Base-by-base conservation (phyloP, 2,329 filamentous ascomycete species). In the Sclerotinia nivalis region DNA sequence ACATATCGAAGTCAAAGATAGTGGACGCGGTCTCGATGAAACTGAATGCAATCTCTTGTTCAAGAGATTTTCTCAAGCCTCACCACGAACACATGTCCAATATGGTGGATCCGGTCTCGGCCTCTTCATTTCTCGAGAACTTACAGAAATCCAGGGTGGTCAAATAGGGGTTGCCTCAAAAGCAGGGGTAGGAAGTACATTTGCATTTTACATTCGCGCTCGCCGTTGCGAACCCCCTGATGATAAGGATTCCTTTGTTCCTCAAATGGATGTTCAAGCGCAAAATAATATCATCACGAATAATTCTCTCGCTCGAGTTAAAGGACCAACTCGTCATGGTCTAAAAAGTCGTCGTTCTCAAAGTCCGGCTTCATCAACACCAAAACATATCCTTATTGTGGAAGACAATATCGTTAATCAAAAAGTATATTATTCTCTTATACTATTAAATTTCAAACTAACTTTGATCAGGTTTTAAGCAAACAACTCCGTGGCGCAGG, bases 81-180 rank as follows among this genome's bases (percentile, higher is more conserved):
- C 88, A 31, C 89, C 91, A 1, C 87, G 88, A 64, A 93, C 91
- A 0, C 91, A 93, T 73, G 88, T 93, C 22, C 88, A 92, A 74
- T 93, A 95, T 73, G 92, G 92, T 31, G 92, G 92, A 0, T 92
- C 89, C 0, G 92, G 92, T 0, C 84, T 96, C 1, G 92, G 92
- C 0, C 82, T 95, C 0, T 95, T 93, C 78, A 94, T 95, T 73
- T 92, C 89, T 50, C 86, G 91, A 34, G 87, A 92, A 68, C 83
- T 96, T n/a, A 92, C 91, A 0, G 92, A 95, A 77, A 82, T 95
- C 15, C 91, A 94, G 77, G 91, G 91, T 28, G 92, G 92, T 5
- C 89, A 92, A 71, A 93, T 96, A 60, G 92, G 91, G 2, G 89
- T 95, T 8, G 83, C 86, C 1, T 91, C 88, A n/a, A 82, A 87